Conservation (phyloP, 306 rosid species). For the Quercus alba region DNA sequence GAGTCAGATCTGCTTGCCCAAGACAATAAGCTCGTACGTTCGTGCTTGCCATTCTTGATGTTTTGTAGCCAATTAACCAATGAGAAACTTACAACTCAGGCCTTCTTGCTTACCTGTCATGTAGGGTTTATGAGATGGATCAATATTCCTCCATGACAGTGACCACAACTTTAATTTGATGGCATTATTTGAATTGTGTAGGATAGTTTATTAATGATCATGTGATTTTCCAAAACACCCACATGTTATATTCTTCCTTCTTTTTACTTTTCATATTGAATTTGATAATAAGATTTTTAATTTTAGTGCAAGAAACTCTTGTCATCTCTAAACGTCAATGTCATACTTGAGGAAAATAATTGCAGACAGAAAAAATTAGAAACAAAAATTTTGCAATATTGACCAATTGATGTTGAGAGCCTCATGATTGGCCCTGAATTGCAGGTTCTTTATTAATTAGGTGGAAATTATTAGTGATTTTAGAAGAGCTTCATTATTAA, state of each 20-base stretch:
- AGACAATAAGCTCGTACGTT: constrained; percentile 34
- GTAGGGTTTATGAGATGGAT: constrained; percentile 28
- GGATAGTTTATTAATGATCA: constrained; percentile 36
- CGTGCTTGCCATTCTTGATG: constrained; percentile 46
- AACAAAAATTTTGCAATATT: constrained; percentile 4
- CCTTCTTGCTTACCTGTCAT: constrained; percentile 36
- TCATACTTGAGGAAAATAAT: constrained; percentile 7
- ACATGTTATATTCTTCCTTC: constrained; percentile 42
- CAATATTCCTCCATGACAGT: constrained; percentile 36
- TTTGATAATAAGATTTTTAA: constrained; percentile 23
- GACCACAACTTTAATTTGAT: constrained; percentile 33
- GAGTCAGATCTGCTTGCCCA: constrained; percentile 41
- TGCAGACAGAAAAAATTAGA: constrained; percentile 2
- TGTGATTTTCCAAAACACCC: constrained; percentile 47
- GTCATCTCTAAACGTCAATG: constrained; percentile 24
- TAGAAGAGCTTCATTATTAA: constrained; percentile 30
- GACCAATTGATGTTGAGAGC: constrained; percentile 25
- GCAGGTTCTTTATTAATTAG: constrained; percentile 1
- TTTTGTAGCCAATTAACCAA: constrained; percentile 37
- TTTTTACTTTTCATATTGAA: constrained; percentile 24
- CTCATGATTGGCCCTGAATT: constrained; percentile 7
- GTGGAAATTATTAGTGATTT: constrained; percentile 29
- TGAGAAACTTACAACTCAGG: constrained; percentile 51
- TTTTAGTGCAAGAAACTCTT: constrained; percentile 10
- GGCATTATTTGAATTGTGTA: constrained; percentile 17